Base-by-base conservation (phyloP, 2,329 filamentous ascomycete genomes). In the Nemania abortiva region DNA sequence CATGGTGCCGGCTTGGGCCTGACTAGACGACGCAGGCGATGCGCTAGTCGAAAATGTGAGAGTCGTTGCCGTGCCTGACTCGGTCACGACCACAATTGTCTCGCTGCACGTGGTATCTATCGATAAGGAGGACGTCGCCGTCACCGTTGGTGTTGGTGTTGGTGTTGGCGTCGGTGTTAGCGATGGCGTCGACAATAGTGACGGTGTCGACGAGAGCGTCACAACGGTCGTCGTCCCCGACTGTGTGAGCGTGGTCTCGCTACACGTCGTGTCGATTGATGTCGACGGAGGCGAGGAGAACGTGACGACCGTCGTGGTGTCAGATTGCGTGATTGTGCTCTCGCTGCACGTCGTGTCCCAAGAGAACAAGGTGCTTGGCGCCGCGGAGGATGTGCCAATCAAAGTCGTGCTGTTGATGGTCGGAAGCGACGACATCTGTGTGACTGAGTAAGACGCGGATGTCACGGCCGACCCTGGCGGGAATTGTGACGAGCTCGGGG, bases 311-410 rank as follows among this genome's bases (percentile, higher is more conserved):
- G 67, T 70, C 29, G 55, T 70, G 10, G 67, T 70, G 13, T 61
- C 69, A 37, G 72, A 65, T 27, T 66, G 42, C 37, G 68, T 72
- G 42, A 73, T 60, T 24, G 68, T 74, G 18, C 69, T 72, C 65
- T 74, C 71, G 50, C 56, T 70, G 39, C 70, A 72, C 2, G 71
- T 73, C 34, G 71, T 73, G 29, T 73, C 72, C 58, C 50, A 69
- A 24, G 65, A 63, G 22, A 68, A 66, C 5, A 58, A 50, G 7
- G 66, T 69, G 57, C 59, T 66, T 29, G 60, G n/a, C 54, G 56
- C 67, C 20, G 52, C 60, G 54, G 70, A 66, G 15, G 55, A 39
- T 10, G 65, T 31, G 13, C 42, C 54, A 42, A 31, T 34, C 15
- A 66, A 69, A 27, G 65, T 29, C 29, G 68, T 34, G 37, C 49